Conservation (phyloP, 1,139 yeast species). For the Hemisphaericaspora subhashii region DNA sequence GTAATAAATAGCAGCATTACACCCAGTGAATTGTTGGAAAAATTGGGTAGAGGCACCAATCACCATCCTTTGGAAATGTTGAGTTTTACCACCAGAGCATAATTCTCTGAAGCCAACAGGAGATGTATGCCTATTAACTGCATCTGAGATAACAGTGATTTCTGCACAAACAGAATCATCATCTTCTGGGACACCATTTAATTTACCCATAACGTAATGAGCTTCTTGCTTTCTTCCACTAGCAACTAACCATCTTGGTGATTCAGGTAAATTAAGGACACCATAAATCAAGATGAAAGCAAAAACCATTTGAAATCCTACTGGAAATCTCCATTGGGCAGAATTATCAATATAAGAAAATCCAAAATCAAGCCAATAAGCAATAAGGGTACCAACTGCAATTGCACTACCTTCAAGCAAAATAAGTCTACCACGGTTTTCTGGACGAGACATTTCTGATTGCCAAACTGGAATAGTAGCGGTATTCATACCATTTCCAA, state of each 20-base stretch:
- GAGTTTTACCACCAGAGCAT: constrained; percentile 58
- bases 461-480: constrained; percentile 84
- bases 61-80: constrained; percentile 54
- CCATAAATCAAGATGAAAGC: constrained; percentile 38
- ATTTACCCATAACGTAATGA: constrained; percentile 36
- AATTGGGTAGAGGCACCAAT: constrained; percentile 61
- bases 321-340: constrained; percentile 51
- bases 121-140: constrained; percentile 40
- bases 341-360: constrained; percentile 55
- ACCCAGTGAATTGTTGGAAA: constrained; percentile 63
- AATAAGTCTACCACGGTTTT: constrained; percentile 71
- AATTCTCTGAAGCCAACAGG: constrained; percentile 48
- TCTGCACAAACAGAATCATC: constrained; percentile 50
- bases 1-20: constrained; percentile 69
- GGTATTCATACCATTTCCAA: constrained; percentile 77
- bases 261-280: constrained; percentile 54
- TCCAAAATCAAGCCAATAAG: constrained; percentile 81
- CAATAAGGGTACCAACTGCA: constrained; percentile 69
- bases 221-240: constrained; percentile 55
- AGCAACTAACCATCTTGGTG: constrained; percentile 73
- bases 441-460: constrained; percentile 73
- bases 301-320: constrained; percentile 46
- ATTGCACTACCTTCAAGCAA: constrained; percentile 69
- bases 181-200: constrained; percentile 35
- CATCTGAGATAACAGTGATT: constrained; percentile 41